Conservation (phyloP, 2,329 filamentous ascomycete species). For the Nannizzia gypsea region DNA sequence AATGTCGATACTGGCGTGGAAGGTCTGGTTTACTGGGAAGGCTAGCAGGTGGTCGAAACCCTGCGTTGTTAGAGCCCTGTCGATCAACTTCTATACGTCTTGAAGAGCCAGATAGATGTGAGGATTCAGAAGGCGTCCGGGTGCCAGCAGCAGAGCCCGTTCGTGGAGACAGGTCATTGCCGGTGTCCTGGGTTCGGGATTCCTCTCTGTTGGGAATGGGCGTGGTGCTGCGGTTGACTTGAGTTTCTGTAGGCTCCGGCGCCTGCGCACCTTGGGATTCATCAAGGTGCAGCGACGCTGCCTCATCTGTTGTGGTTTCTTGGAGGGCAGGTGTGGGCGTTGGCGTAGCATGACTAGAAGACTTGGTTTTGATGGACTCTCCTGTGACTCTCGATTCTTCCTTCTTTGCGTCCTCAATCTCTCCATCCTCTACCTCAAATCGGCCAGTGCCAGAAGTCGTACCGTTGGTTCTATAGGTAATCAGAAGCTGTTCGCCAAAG, state of each 20-base stretch:
- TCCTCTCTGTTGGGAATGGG: constrained; percentile 1
- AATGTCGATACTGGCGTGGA: constrained; percentile 26
- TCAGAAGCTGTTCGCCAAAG: constrained; percentile 16
- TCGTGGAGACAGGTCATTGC: constrained; percentile 2
- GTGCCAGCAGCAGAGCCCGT: not conserved
- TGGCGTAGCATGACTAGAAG: not conserved
- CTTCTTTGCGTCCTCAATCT: constrained; percentile 38
- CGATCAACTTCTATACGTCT: constrained; percentile 32
- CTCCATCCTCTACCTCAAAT: constrained; percentile 34
- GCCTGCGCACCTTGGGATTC: not conserved
- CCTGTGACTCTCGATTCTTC: constrained; percentile 16
- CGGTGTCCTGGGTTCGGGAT: not conserved
- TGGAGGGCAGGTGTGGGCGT: not conserved
- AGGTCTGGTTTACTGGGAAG: constrained; percentile 26
- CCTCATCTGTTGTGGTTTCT: not conserved
- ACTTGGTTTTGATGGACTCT: not conserved
- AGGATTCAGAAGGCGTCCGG: constrained; percentile 19
- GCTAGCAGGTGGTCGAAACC: constrained; percentile 24
- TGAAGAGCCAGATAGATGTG: constrained; percentile 23
- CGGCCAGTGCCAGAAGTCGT: constrained; percentile 19
- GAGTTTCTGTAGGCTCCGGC: not conserved
- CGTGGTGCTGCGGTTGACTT: not conserved
- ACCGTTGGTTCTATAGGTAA: constrained; percentile 21
- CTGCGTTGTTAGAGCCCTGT: constrained; percentile 16
- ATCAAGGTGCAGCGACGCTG: not conserved